A percentile compares a stretch with the other conserved stretches of the same genome.
Conservation (phyloP, 1,139 yeast species). For the Scheffersomyces segobiensis region DNA sequence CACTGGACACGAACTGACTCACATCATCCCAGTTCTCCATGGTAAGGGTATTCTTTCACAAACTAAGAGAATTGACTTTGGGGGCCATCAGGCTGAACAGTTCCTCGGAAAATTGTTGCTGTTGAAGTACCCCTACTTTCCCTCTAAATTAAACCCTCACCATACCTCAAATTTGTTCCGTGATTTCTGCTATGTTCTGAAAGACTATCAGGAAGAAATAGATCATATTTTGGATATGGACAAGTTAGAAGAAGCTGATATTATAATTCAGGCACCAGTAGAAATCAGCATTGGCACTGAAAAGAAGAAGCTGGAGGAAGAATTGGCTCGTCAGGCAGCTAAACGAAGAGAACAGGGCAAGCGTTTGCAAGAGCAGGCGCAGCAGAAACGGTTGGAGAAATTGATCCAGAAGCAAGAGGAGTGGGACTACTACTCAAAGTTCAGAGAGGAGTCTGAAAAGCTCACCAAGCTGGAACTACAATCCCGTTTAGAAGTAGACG, state of each 20-base stretch:
- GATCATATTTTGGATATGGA: conserved; percentile 59
- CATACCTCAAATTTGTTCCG: conserved; percentile 71
- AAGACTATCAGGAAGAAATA: conserved; percentile 66
- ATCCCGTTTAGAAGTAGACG: conserved; percentile 63
- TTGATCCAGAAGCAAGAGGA: conserved; percentile 80
- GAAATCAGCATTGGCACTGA: conserved; percentile 50
- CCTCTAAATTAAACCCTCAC: conserved; percentile 61
- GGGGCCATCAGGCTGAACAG: conserved; percentile 73
- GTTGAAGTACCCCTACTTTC: conserved; percentile 90
- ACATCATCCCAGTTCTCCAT: conserved; percentile 73
- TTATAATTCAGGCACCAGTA: conserved; percentile 79
- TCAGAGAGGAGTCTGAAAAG: conserved; percentile 53
- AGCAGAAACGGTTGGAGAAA: conserved; percentile 77
- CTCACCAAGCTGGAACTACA: conserved; percentile 46
- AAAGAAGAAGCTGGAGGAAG: conserved; percentile 81
- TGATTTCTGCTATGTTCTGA: conserved; percentile 77
- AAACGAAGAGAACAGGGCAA: conserved; percentile 84
- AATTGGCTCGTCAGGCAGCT: conserved; percentile 72
- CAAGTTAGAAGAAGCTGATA: conserved; percentile 62
- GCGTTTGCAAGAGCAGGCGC: conserved; percentile 91
- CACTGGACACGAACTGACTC: conserved; percentile 81
- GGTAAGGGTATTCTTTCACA: conserved; percentile 67
- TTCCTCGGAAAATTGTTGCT: conserved; percentile 65
- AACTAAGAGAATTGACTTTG: conserved; percentile 87
- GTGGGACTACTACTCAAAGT: conserved; percentile 62